Base-by-base conservation (phyloP, 257 asterid genomes). In the Linaria vulgaris region DNA sequence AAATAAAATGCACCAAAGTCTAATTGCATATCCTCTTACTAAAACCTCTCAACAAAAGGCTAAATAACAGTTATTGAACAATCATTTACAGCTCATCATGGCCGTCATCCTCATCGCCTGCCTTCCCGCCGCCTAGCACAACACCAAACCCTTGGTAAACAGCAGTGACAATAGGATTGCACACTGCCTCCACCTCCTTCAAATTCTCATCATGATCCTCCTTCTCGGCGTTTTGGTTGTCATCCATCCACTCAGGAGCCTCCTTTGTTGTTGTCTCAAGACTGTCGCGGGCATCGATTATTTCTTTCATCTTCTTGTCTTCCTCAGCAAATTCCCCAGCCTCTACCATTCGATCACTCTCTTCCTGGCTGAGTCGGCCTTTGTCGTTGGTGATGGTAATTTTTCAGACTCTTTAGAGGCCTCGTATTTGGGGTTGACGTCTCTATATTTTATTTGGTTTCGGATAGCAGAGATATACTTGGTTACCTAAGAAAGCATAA, bases 281-380 rank as follows among this genome's bases (percentile, higher is more conserved):
- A 74, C 87, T 62, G 80, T 91, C 86, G 5, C 95, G 79, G 39
- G 96, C 95, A 19, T 91, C 98, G 1, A 88, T 85, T 62, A 72
- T 80, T 63, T 91, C 96, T 62, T 88, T 88, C 20, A 88, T 89
- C 82, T 91, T 91, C 82, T 88, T 88, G 81, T 91, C 98, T 72
- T 91, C 98, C 75, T 91, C 98, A 0, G 96, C 96, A 0, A 91
- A 91, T 56, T 88, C 98, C 71, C 88, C 98, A 0, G 96, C 98
- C 51, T 91, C 96, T 19, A 91, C 96, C 96, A 88, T 91, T 5
- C 95, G 86, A 2, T 91, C 98, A 8, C 88, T 91, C 80, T 91
- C 98, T 53, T 91, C 98, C 66, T 88, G 96, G 72, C 88, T 85
- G 74, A 92, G 51, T 1, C 97, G 96, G n/a, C 99, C 99, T 66